Evolutionary conservation across 2,329 filamentous ascomycete species (phyloP).

Genomic region (Aspergillus udagawae): DNA sequence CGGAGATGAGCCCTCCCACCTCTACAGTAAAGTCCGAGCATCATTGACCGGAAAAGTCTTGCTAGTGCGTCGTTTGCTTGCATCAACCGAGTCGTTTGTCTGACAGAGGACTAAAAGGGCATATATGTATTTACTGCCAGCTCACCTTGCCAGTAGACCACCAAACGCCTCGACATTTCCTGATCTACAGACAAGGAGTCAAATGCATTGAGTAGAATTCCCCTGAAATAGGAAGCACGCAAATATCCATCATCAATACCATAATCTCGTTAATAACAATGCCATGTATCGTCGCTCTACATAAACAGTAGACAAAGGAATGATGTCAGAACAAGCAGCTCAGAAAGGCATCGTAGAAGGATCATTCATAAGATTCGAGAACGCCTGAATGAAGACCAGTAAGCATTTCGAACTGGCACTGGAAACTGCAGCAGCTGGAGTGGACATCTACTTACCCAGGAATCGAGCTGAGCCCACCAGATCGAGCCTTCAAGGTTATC

Average conservation of each 20-base stretch:
- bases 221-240: background rate
- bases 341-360: constrained; percentile 23
- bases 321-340: background rate
- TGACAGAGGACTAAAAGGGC: too few relatives aligned
- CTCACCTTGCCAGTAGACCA: too few relatives aligned
- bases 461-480: constrained; percentile 38
- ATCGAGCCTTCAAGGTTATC: constrained; percentile 35
- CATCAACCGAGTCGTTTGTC: background rate
- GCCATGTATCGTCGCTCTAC: background rate
- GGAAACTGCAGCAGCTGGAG: background rate
- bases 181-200: background rate
- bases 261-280: background rate
- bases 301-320: background rate
- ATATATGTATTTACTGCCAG: too few relatives aligned
- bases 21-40: too few relatives aligned
- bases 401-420: background rate
- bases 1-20: background rate
- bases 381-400: constrained; percentile 23
- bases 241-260: background rate
- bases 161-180: too few relatives aligned
- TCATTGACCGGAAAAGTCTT: background rate
- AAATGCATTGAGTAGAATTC: too few relatives aligned
- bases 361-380: constrained; percentile 31
- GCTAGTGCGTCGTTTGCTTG: background rate
- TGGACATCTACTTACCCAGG: constrained; percentile 27